Conservation (phyloP, 768 basidiomycete species). For the Leccinellum rugosiceps region DNA sequence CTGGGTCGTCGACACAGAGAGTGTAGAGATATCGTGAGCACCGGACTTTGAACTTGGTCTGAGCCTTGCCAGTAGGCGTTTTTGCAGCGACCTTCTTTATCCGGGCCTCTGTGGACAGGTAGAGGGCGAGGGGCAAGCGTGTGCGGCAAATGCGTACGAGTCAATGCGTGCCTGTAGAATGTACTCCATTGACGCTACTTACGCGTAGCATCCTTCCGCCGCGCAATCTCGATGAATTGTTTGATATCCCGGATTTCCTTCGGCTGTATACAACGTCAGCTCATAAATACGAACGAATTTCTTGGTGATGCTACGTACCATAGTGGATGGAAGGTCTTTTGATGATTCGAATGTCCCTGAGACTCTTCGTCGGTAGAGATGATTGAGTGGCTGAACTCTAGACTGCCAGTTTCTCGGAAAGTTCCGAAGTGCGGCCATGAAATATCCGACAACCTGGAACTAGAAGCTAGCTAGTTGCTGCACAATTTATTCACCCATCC, state of each 20-base stretch:
- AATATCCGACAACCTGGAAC: too few species aligned
- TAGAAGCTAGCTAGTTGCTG: too few species aligned
- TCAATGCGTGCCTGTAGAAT: neutral
- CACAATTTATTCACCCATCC: too few species aligned
- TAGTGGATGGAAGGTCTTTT: constrained; percentile 17
- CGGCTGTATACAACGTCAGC: constrained; percentile 51
- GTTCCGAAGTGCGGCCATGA: constrained; percentile 16
- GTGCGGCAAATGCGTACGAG: neutral
- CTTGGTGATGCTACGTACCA: constrained; percentile 21
- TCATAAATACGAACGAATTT: neutral
- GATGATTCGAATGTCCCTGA: constrained; percentile 3
- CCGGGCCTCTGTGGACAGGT: constrained; percentile 71
- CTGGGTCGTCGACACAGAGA: constrained; percentile 90
- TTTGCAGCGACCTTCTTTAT: constrained; percentile 91
- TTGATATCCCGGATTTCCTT: constrained; percentile 99
- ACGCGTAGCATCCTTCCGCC: constrained; percentile 97
- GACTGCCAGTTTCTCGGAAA: constrained; percentile 27
- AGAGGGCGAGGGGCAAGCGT: neutral
- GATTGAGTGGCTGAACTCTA: constrained; percentile 33
- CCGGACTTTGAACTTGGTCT: constrained; percentile 98
- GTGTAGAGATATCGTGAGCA: constrained; percentile 98
- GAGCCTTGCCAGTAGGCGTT: constrained; percentile 64
- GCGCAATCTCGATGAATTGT: constrained; percentile 94
- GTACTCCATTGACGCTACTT: constrained; percentile 38
- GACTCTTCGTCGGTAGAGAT: neutral